Evolutionary conservation across 495 filamentous ascomycete genomes (phyloP).

Genomic region (Choiromyces venosus): DNA sequence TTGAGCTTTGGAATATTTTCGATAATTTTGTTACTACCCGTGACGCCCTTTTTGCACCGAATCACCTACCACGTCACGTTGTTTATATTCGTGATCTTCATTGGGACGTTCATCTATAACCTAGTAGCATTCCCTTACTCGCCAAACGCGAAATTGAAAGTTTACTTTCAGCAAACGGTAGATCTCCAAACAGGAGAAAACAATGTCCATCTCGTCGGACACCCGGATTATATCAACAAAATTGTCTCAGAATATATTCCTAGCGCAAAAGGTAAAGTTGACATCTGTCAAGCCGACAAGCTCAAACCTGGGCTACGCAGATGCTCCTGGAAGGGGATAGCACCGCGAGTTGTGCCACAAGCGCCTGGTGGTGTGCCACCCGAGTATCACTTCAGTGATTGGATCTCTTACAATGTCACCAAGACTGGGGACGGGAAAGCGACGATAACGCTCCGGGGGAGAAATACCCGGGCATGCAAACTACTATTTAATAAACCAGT

Average conservation of each 20-base stretch:
- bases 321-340: conserved; percentile 66
- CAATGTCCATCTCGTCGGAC: conserved; percentile 62
- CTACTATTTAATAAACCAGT: conserved; percentile 60
- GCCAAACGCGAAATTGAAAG: conserved; percentile 66
- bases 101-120: conserved; percentile 79
- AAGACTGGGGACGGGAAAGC: conserved; percentile 47
- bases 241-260: conserved; percentile 62
- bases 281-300: conserved; percentile 50
- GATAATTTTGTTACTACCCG: conserved; percentile 68
- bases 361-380: conserved; percentile 46
- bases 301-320: conserved; percentile 49
- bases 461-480: conserved; percentile 66
- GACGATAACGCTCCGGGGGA: conserved; percentile 51
- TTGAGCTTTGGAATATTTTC: conserved; percentile 61
- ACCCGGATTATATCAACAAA: conserved; percentile 63
- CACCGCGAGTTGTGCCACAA: conserved; percentile 54
- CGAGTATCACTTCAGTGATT: conserved; percentile 49
- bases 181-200: conserved; percentile 69
- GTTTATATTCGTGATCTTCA: conserved; percentile 66
- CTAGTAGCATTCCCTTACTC: conserved; percentile 86
- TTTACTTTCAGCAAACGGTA: conserved; percentile 78
- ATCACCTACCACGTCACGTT: conserved; percentile 75
- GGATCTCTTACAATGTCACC: conserved; percentile 61
- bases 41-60: conserved; percentile 79
- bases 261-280: conserved; percentile 57